Conservation (phyloP, 2,329 filamentous ascomycete genomes). For the Pseudocercospora vitis region DNA sequence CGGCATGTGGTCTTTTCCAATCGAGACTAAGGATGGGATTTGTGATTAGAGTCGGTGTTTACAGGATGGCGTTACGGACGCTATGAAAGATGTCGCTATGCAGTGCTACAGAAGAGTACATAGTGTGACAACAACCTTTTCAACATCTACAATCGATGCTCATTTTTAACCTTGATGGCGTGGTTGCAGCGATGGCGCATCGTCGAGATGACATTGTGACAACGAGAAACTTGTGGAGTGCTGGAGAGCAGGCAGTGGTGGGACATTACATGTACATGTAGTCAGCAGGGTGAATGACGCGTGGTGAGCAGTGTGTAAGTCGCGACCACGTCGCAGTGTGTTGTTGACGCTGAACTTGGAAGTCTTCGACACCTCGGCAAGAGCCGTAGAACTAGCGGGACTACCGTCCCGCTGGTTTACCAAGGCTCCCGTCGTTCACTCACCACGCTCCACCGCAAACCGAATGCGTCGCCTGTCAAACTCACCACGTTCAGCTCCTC, state of each 20-base stretch:
- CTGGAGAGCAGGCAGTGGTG: not conserved
- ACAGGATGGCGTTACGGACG: constrained; percentile 18
- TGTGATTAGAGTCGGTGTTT: constrained; percentile 14
- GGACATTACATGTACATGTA: no score
- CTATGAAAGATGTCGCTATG: constrained; percentile 23
- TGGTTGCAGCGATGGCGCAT: no score
- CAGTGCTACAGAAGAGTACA: constrained; percentile 20
- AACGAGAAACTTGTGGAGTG: not conserved
- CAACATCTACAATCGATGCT: not conserved
- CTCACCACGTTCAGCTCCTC: no score
- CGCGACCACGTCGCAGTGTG: no score
- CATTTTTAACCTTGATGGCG: not conserved
- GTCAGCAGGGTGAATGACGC: no score
- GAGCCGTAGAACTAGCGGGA: no score
- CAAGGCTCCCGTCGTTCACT: not conserved
- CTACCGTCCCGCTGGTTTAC: not conserved
- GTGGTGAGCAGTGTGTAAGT: no score
- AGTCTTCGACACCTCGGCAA: no score
- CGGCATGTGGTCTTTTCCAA: constrained; percentile 7
- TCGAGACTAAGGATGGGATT: constrained; percentile 11
- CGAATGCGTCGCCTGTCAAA: constrained; percentile 4
- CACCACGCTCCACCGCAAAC: not conserved
- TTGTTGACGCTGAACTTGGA: no score
- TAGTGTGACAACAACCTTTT: constrained; percentile 20
- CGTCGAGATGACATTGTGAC: no score